Evolutionary conservation across 306 rosid genomes (phyloP), one percentile per base, ranked within the genome.

Genomic region (Cucumis melo): DNA sequence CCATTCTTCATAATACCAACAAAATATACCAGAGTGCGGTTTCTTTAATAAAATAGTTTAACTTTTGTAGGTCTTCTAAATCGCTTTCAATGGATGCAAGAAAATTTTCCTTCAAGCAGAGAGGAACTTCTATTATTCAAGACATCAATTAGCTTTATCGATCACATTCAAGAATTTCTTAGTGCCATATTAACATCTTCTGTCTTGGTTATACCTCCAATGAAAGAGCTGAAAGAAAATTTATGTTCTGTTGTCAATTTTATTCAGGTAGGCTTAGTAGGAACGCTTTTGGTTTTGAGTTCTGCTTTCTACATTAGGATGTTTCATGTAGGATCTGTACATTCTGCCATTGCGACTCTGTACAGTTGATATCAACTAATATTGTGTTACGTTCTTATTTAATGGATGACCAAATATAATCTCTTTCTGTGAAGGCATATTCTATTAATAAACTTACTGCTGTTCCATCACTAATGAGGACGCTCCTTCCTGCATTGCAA

Each of bases 101-200:
- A 84, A 72, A 36, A 84, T 80, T 87, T 87, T 87, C 94, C 97
- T 58, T 74, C 87, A 77, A 76, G 70, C 38, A 88, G 88, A 57
- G 87, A 77, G 42, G 98, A 91, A 42, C 11, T 83, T 11, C 77
- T 88, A 86, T 86, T 93, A 87, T 90, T 93, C 83, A 93, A 93
- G 87, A 83, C 98, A 48, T 84, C 96, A 5, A 80, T 91, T 74
- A 87, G 96, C 90, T 93, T 93, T 79, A 72, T 93, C 65, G 97
- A 93, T 80, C 98, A 91, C 85, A 81, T 93, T 82, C 98, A 93
- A 81, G 97, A 93, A 82, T 91, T 93, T 84, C 88, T 93, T 63
- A 82, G 96, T 72, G 87, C 94, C 81, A 62, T 88, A 71, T 86
- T 93, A 80, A 82, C 92, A 72, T 85, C 87, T 77, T 81, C 83